Base-by-base conservation (phyloP, 2,329 filamentous ascomycete species). In the Cucurbitaria berberidis region DNA sequence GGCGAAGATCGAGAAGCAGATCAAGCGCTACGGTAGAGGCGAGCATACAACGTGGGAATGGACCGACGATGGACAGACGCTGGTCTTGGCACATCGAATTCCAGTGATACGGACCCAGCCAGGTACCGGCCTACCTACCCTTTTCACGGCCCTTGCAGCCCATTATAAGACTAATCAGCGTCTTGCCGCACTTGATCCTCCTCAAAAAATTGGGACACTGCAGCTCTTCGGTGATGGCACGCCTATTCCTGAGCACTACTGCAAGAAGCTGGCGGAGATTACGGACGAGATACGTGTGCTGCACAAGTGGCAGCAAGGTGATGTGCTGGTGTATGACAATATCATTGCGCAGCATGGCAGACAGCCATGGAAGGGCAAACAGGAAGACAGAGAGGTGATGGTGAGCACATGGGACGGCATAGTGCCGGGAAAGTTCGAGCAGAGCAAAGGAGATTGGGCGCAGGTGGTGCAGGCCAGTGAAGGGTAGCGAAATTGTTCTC, bases 11-110 rank as follows among this genome's bases (percentile, higher is more conserved):
- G 55, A 58, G 32, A 21, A 32, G 15, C 48, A 53, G 13, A 50
- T 59, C 13, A 42, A 34, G 26, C 48, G 53, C 1, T 81, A 82
- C 54, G 77, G 75, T 0, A 63, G 80, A 8, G 78, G 76, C 2
- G 62, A 77, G 39, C 62, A 80, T 59, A 82, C 80, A 0, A 80
- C 76, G 0, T 82, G 78, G 76, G 75, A 80, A 53, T 82, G 80
- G 78, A 69, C 62, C 0, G 75, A 79, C n/a, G 75, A 78, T 46
- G 75, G 74, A 6, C 43, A 80, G 22, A 60, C 57, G 21, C 43
- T 66, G 5, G 60, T 53, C 41, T 41, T 59, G 1, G 45, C 48
- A 34, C 56, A 59, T 41, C 39, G 51, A 22, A 44, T 59, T 5
- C 52, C 53, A 3, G 51, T 48, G 45, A 53, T 48, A 3, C 38